Percentiles rank a stretch among this genome's conserved stretches.
These are phyloP conservation scores for Centella asiatica DNA, from an alignment of 129 eudicot genomes.

Conservation along the genomic window DNA sequence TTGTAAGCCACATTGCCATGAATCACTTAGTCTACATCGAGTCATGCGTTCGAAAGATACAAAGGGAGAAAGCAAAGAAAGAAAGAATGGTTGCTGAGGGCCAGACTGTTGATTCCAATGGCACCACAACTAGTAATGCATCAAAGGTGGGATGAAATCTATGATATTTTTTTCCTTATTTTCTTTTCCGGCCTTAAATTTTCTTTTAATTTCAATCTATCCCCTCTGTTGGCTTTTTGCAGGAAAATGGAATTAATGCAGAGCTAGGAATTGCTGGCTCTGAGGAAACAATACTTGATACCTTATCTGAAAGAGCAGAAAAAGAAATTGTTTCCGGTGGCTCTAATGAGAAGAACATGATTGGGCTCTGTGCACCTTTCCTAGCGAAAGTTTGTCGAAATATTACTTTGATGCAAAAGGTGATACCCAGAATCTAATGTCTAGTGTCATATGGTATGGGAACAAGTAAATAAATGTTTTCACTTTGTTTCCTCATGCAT, in stretches of 20 bases:
- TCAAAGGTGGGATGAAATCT: conserved; percentile 39
- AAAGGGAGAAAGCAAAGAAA: conserved; percentile 67
- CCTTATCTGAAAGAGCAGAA: conserved; percentile 68
- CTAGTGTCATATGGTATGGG: neutral
- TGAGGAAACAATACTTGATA: conserved; percentile 84
- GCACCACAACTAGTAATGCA: conserved; percentile 25
- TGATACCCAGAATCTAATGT: conserved; percentile 13
- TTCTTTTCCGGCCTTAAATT: neutral
- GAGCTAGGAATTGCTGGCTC: conserved; percentile 90
- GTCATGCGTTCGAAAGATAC: conserved; percentile 72
- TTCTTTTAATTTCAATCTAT: conserved; percentile 1
- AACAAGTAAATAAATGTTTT: neutral
- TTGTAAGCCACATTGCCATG: conserved; percentile 87
- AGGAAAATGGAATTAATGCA: conserved; percentile 79
- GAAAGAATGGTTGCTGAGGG: conserved; percentile 55
- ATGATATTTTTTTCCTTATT: neutral
- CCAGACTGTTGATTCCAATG: conserved; percentile 16
- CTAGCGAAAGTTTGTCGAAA: conserved; percentile 79
- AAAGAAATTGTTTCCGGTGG: conserved; percentile 77
- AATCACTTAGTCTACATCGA: conserved; percentile 80
- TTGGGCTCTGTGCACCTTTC: conserved; percentile 82
- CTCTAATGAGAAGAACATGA: conserved; percentile 57
- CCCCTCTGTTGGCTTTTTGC: conserved; percentile 17
- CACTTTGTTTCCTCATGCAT: no score
- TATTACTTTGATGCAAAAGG: conserved; percentile 90